Percentiles rank a stretch among this genome's conserved stretches.
phyloP scores from a whole-genome alignment of 2,329 filamentous ascomycete species.

The Colletotrichum caudatum region DNA sequence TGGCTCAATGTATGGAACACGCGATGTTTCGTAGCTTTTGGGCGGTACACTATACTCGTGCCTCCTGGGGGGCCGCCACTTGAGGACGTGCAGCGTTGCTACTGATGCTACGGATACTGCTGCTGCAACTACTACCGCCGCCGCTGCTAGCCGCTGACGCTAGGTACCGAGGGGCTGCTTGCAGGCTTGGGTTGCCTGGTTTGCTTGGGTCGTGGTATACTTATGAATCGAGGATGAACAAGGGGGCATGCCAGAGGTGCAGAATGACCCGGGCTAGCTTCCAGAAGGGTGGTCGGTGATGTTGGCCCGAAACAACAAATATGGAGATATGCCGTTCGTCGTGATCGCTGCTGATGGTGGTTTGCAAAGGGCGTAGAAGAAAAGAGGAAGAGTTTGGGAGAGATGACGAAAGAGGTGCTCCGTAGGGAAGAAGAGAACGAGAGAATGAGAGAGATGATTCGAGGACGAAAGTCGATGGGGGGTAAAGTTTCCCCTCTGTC shows the following conservation, averaged over 20 bases:
- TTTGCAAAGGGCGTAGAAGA: background rate
- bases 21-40: conserved; percentile 41
- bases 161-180: conserved; percentile 5
- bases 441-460: background rate
- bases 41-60: conserved; percentile 32
- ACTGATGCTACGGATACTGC: background rate
- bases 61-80: conserved; percentile 35
- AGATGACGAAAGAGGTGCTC: background rate
- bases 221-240: conserved; percentile 23
- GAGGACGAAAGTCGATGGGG: conserved; percentile 29
- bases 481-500: conserved; percentile 18
- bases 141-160: background rate
- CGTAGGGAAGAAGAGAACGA: too few species aligned
- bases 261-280: conserved; percentile 16
- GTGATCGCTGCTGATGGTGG: background rate
- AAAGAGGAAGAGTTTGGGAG: background rate
- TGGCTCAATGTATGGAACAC: conserved; percentile 42
- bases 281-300: conserved; percentile 13
- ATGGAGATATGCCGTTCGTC: background rate
- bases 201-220: conserved; percentile 20
- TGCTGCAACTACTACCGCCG: background rate
- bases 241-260: conserved; percentile 20
- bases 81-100: background rate
- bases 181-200: conserved; percentile 9
- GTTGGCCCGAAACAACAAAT: background rate